These are phyloP conservation scores for Gaeumannomyces sp. DNA, from an alignment of 2,329 filamentous ascomycete species.

Conservation along the genomic window DNA sequence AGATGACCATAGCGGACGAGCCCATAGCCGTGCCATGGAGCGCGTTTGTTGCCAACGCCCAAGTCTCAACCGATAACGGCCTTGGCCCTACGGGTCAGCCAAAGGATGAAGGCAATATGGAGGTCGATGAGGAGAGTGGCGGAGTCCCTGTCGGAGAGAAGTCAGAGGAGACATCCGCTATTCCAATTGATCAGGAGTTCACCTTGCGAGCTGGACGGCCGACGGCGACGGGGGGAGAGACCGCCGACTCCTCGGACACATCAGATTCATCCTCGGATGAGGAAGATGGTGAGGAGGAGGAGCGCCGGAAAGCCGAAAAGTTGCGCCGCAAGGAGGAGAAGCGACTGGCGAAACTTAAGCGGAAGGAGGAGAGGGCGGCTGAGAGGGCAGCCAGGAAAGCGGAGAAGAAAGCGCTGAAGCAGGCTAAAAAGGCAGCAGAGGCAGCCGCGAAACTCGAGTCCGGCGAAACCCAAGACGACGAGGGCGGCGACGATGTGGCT, in stretches of 20 bases:
- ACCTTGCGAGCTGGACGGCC: conserved; percentile 10
- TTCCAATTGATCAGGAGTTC: conserved; percentile 3
- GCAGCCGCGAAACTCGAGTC: conserved; percentile 15
- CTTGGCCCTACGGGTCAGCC: not conserved
- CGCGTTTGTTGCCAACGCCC: conserved; percentile 12
- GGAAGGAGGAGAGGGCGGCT: conserved; percentile 34
- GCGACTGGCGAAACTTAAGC: conserved; percentile 24
- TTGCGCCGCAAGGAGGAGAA: conserved; percentile 17
- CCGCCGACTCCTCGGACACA: conserved; percentile 1
- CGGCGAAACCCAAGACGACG: conserved; percentile 2
- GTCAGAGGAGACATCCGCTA: not conserved
- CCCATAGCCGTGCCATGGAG: conserved; percentile 16
- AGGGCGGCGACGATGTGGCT: conserved; percentile 15
- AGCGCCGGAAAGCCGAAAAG: conserved; percentile 13
- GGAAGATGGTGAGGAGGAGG: conserved; percentile 14
- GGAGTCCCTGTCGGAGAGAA: not conserved
- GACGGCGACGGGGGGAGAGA: conserved; percentile 9
- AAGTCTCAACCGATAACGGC: not conserved
- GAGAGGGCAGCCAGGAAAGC: conserved; percentile 18
- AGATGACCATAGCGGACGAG: not conserved
- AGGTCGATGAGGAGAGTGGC: conserved; percentile 3
- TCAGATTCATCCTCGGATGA: conserved; percentile 14
- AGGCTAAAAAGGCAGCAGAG: conserved; percentile 15
- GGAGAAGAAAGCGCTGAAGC: conserved; percentile 13
- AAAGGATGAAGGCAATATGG: not conserved